Percentiles rank a stretch among this genome's conserved stretches.
Conservation (phyloP, 495 filamentous ascomycete genomes). For the Aspergillus indologenus region DNA sequence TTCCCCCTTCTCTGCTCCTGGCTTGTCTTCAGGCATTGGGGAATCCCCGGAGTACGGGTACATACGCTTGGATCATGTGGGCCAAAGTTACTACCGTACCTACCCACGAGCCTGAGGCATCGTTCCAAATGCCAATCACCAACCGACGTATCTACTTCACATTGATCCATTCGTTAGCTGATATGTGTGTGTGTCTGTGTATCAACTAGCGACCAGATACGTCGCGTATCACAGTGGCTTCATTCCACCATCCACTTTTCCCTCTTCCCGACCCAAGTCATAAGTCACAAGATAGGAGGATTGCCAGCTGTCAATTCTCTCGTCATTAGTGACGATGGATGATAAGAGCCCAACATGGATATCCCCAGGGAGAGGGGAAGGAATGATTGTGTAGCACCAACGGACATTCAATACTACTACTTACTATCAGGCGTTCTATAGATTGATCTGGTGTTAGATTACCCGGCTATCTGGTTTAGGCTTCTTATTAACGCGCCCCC, state of each 20-base stretch:
- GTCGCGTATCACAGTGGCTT: slow-evolving; percentile 17
- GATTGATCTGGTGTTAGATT: not conserved
- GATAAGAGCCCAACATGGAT: not conserved
- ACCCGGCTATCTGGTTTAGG: slow-evolving; percentile 6
- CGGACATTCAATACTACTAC: not conserved
- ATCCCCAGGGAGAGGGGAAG: not conserved
- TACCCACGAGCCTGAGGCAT: not conserved
- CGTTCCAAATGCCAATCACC: not conserved
- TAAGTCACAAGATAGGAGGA: slow-evolving; percentile 22
- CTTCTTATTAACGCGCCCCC: slow-evolving; percentile 2
- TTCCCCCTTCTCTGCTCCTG: not conserved
- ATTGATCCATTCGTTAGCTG: not conserved
- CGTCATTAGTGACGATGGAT: slow-evolving; percentile 12
- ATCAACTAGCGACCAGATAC: not conserved
- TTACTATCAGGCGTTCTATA: slow-evolving; percentile 2
- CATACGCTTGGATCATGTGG: not conserved
- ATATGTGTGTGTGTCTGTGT: too few species aligned
- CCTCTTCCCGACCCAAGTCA: slow-evolving; percentile 6
- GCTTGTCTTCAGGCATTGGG: not conserved
- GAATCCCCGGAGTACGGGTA: not conserved
- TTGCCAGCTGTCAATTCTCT: slow-evolving; percentile 25
- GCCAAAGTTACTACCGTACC: too few species aligned
- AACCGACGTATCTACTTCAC: too few species aligned
- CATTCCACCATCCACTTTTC: not conserved
- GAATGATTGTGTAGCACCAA: not conserved